Evolutionary conservation across 768 basidiomycete species (phyloP).

Genomic region (Strobilomyces echinocephalus): DNA sequence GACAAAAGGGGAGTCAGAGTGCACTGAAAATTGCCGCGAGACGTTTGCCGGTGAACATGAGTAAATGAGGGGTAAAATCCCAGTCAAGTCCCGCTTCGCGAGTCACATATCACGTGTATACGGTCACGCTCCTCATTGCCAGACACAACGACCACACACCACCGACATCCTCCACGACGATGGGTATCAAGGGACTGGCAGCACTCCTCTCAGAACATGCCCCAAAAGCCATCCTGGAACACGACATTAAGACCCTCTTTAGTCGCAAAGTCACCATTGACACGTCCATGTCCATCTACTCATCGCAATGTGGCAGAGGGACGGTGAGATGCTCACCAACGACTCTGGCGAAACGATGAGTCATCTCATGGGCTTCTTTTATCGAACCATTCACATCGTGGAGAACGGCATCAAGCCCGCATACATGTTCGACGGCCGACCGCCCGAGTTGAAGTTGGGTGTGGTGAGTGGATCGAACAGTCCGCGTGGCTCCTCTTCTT

Average conservation of each 20-base stretch:
- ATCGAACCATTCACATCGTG: conserved; percentile 93
- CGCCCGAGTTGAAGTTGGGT: conserved; percentile 93
- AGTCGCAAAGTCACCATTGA: conserved; percentile 98
- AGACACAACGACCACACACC: neutral
- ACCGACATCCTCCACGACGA: conserved; percentile 24
- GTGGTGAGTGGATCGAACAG: conserved; percentile 59
- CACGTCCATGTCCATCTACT: conserved; percentile 96
- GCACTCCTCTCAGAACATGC: conserved; percentile 86
- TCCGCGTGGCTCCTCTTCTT: neutral
- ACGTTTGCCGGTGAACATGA: too few relatives aligned
- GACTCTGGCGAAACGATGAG: conserved; percentile 98
- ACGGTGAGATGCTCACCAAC: conserved; percentile 96
- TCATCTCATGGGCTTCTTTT: conserved; percentile 99
- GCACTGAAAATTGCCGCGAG: too few relatives aligned
- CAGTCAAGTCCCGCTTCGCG: too few relatives aligned
- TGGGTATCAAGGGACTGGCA: conserved; percentile 97
- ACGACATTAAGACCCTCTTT: conserved; percentile 95
- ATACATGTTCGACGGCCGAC: conserved; percentile 98
- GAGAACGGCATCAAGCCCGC: conserved; percentile 98
- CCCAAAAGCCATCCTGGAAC: conserved; percentile 79
- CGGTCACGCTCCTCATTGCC: conserved; percentile 8
- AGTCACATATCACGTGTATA: conserved; percentile 15
- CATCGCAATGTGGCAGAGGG: conserved; percentile 95
- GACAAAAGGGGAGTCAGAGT: too few relatives aligned
- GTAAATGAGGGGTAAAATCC: too few relatives aligned